A percentile compares a stretch with the other conserved stretches of the same genome.
phyloP scores from a whole-genome alignment of 2,329 filamentous ascomycete genomes.

The Diplodia seriata region DNA sequence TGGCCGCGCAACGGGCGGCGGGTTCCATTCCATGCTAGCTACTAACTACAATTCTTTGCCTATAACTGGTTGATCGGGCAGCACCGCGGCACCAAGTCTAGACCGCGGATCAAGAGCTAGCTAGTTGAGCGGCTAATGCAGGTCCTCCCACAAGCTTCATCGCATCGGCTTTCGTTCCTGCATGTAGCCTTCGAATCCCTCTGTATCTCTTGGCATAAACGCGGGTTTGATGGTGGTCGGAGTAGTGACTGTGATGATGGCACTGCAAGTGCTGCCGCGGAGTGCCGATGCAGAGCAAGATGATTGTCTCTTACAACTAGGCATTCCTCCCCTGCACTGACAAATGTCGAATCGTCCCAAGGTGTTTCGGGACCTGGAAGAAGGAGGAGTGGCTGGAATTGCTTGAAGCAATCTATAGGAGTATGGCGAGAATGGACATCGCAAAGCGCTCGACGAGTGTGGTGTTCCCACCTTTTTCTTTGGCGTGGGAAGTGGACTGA shows the following conservation, averaged over 20 bases:
- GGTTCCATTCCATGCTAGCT: no score
- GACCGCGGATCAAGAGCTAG: background rate
- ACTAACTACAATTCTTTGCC: background rate
- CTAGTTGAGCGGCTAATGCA: background rate
- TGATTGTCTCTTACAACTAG: no score
- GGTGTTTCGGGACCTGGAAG: background rate
- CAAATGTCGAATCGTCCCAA: background rate
- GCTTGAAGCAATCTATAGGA: background rate
- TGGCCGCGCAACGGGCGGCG: background rate
- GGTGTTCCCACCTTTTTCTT: background rate
- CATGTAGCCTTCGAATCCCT: background rate
- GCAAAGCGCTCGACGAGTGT: no score
- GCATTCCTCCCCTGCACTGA: background rate
- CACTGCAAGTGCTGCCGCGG: background rate
- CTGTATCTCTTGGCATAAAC: background rate
- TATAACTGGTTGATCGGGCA: background rate
- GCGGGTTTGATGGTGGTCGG: background rate
- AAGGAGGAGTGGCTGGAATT: background rate
- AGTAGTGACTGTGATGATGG: background rate
- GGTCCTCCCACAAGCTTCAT: background rate
- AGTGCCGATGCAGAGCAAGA: background rate
- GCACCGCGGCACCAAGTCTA: background rate
- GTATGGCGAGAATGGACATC: background rate
- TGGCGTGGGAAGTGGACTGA: background rate
- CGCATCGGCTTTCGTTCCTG: background rate